Evolutionary conservation across 1,284 basidiomycete genomes (phyloP), one percentile per base, ranked within the genome.

Genomic region (Ustilago crameri): DNA sequence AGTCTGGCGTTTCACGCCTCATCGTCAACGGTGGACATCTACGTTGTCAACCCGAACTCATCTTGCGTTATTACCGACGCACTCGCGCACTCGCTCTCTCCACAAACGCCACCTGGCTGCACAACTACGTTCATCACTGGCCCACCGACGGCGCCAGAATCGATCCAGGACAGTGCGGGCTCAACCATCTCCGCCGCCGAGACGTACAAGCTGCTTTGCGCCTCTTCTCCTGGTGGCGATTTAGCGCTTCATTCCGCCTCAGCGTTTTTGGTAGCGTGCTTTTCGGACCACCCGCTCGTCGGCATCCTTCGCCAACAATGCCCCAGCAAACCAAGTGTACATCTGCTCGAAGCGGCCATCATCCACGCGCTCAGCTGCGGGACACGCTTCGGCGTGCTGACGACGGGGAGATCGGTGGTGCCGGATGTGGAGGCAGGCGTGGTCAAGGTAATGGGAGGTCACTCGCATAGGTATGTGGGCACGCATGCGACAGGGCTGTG

Each of bases 251-350:
- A 67, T 35, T 47, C 57, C 0, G 49, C 60, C 8, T 44, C 40
- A 1, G 73, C 69, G 0, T 69, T 74, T 42, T 35, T 79, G 3
- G 61, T 79, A 9, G 74, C 73, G 14, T 79, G 77, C 41, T 79
- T 79, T 41, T 63, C 57, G n/a, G 62, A 75, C 45, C 77, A 79
- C 38, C 75, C 77, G 2, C 53, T 79, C 0, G 73, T 63, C 7
- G 42, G 51, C 2, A 77, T 79, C 51, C 17, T 79, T 8, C 40
- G 70, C 3, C 50, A 51, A 18, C 26, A 37, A 14, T 42, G 17
- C 9, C 55, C 74, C 8, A 8, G 20, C 10, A 53, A 61, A 42
- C 66, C 73, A 0, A 24, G 51, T 1, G 49, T 79, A 30, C 73
- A 79, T 37, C 49, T 79, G 35, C 54, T 79, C 3, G 74, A 76